Evolutionary conservation across 257 asterid species (phyloP).

Genomic region (Solanum clarkiae): DNA sequence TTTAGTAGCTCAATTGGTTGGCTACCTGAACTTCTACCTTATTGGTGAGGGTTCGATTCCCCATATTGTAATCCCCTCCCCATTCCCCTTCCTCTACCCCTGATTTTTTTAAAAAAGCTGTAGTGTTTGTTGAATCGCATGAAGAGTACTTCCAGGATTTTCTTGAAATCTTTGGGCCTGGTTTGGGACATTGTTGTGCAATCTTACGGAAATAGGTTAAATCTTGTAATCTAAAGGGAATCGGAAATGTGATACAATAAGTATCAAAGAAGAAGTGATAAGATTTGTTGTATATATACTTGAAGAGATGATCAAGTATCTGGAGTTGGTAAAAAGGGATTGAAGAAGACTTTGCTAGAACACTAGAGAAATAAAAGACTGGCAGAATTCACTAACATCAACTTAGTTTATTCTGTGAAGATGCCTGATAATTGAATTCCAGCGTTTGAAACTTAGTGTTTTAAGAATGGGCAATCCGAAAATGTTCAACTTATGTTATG

Average conservation of each 20-base stretch:
- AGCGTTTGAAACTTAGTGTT: not conserved
- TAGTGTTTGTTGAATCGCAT: not conserved
- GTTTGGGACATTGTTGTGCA: not conserved
- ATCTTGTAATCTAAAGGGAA: not conserved
- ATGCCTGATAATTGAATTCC: not conserved
- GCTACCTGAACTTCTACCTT: too few relatives aligned
- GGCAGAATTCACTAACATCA: not conserved
- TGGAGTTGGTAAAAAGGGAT: not conserved
- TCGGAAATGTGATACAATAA: not conserved
- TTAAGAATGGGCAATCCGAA: not conserved
- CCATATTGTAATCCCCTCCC: too few relatives aligned
- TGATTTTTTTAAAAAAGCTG: not conserved
- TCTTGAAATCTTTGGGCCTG: not conserved
- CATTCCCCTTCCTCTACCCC: too few relatives aligned
- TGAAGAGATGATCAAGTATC: not conserved
- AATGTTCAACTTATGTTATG: not conserved
- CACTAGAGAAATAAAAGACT: not conserved
- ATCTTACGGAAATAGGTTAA: not conserved
- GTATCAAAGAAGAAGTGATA: not conserved
- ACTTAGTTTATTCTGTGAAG: not conserved
- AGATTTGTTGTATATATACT: not conserved
- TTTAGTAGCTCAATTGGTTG: too few relatives aligned
- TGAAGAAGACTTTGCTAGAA: not conserved
- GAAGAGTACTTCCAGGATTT: not conserved
- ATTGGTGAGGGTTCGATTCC: too few relatives aligned